phyloP scores from a whole-genome alignment of 257 asterid genomes.

The Thymus quinquecostatus region DNA sequence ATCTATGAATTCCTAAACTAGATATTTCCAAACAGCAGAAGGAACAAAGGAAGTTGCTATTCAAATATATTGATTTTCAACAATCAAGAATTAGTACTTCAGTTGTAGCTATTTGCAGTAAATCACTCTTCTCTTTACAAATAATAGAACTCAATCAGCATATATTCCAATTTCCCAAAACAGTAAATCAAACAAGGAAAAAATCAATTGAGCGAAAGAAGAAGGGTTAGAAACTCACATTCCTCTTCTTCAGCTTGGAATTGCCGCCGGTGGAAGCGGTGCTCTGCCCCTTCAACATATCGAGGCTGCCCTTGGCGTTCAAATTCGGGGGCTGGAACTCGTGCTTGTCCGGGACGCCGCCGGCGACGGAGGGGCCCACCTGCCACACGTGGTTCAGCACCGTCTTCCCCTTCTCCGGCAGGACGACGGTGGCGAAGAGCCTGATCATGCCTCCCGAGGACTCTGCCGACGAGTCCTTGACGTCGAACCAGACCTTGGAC shows the following conservation, averaged over 20 bases:
- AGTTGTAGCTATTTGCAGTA: slow-evolving; percentile 4
- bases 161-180: not conserved
- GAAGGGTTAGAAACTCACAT: slow-evolving; percentile 49
- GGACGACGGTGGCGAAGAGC: slow-evolving; percentile 62
- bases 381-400: slow-evolving; percentile 75
- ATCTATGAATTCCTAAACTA: not conserved
- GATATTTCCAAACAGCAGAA: slow-evolving; percentile 23
- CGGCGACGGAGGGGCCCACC: slow-evolving; percentile 54
- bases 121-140: slow-evolving; percentile 21
- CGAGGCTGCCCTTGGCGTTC: slow-evolving; percentile 47
- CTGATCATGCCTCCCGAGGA: slow-evolving; percentile 53
- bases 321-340: slow-evolving; percentile 48
- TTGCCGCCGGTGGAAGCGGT: slow-evolving; percentile 36
- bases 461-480: slow-evolving; percentile 48
- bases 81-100: not conserved
- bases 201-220: not conserved
- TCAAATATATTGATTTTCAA: no score
- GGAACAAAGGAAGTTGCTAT: not conserved
- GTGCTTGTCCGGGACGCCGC: slow-evolving; percentile 58
- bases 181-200: not conserved
- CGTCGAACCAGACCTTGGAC: slow-evolving; percentile 63
- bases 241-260: slow-evolving; percentile 55
- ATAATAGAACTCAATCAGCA: no score
- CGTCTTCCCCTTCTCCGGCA: slow-evolving; percentile 57
- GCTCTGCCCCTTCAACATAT: slow-evolving; percentile 62